A percentile compares a stretch with the other conserved stretches of the same genome.
phyloP scores from a whole-genome alignment of 768 basidiomycete genomes.

The Chalciporus pseudorubinellus region DNA sequence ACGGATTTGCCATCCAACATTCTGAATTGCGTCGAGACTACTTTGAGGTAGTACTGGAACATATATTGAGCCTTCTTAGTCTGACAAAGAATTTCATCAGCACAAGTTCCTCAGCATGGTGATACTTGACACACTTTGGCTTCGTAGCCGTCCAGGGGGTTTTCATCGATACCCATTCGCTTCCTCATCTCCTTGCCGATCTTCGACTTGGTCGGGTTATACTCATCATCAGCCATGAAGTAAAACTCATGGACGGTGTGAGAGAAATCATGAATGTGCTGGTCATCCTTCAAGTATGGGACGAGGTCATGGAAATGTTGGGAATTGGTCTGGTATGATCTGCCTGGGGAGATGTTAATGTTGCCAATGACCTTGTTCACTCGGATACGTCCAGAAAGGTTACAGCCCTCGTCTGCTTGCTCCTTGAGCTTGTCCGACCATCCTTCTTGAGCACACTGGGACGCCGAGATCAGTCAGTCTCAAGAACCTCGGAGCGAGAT shows the following conservation, averaged over 20 bases:
- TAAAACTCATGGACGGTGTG: conserved; percentile 80
- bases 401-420: conserved; percentile 93
- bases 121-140: conserved; percentile 47
- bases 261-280: conserved; percentile 90
- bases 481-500: neutral
- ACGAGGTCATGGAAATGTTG: conserved; percentile 86
- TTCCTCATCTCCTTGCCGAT: conserved; percentile 62
- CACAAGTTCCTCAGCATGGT: neutral
- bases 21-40: conserved; percentile 92
- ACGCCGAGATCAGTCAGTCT: neutral
- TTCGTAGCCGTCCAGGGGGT: conserved; percentile 73
- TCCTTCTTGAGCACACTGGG: conserved; percentile 86
- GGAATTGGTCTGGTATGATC: conserved; percentile 86
- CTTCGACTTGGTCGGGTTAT: conserved; percentile 63
- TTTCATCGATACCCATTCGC: conserved; percentile 66
- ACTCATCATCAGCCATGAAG: conserved; percentile 82
- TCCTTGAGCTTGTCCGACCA: conserved; percentile 94
- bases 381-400: conserved; percentile 83
- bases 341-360: conserved; percentile 91
- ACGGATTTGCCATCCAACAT: conserved; percentile 74
- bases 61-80: conserved; percentile 82
- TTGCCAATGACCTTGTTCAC: conserved; percentile 98
- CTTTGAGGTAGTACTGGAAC: conserved; percentile 99
- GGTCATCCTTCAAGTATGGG: conserved; percentile 88
- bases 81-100: conserved; percentile 32